Conservation (phyloP, 371 early-diverging fungal genomes). For the Coemansia sp. region DNA sequence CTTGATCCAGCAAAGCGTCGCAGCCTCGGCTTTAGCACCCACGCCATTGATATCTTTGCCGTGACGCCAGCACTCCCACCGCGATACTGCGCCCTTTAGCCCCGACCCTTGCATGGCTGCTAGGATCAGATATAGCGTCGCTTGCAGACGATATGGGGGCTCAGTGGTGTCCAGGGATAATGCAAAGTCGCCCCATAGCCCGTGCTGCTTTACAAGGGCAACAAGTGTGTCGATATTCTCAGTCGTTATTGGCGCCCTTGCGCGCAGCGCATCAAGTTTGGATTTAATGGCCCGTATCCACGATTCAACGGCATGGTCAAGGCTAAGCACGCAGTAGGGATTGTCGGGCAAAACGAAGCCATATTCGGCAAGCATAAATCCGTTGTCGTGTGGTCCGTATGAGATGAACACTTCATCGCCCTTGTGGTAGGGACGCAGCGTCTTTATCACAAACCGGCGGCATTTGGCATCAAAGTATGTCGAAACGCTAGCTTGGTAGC, state of each 20-base stretch:
- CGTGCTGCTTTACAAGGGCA: constrained; percentile 15
- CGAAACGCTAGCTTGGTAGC: constrained; percentile 26
- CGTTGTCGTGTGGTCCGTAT: constrained; percentile 58
- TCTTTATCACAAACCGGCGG: constrained; percentile 43
- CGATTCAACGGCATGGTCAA: constrained; percentile 26
- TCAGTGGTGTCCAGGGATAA: constrained; percentile 17
- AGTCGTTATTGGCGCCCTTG: neutral
- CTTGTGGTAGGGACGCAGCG: constrained; percentile 15
- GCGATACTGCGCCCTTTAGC: constrained; percentile 11
- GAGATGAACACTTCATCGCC: constrained; percentile 55
- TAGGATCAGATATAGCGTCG: constrained; percentile 31
- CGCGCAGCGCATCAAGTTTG: neutral
- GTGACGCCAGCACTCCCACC: constrained; percentile 41
- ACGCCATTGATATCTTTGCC: constrained; percentile 5
- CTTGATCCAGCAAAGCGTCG: constrained; percentile 12
- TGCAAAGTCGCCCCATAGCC: constrained; percentile 42
- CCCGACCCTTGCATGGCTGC: neutral
- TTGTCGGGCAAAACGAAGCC: constrained; percentile 51
- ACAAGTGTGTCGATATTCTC: constrained; percentile 14
- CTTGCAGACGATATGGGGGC: constrained; percentile 31
- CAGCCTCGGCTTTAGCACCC: neutral
- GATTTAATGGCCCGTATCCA: constrained; percentile 14
- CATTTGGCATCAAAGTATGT: constrained; percentile 32
- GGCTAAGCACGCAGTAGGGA: constrained; percentile 24
- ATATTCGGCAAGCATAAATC: constrained; percentile 54